Evolutionary conservation across 2,329 filamentous ascomycete genomes (phyloP).

Genomic region (Basipetospora chlamydospora): DNA sequence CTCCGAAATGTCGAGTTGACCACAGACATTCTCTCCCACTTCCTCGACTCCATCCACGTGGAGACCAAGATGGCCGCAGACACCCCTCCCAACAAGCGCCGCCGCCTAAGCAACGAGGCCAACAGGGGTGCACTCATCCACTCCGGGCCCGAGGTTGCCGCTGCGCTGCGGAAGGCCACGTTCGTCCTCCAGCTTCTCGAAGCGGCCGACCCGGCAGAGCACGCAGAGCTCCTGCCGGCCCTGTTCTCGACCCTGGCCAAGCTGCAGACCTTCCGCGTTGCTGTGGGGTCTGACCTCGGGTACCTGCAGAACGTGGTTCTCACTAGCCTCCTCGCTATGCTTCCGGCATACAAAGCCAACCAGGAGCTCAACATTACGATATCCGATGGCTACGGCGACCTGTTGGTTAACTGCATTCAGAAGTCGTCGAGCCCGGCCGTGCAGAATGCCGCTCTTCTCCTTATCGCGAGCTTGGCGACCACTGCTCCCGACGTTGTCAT

Average conservation of each 20-base stretch:
- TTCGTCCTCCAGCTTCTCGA: slow-evolving; percentile 84
- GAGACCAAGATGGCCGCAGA: slow-evolving; percentile 59
- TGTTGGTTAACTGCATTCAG: slow-evolving; percentile 88
- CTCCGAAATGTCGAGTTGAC: slow-evolving; percentile 61
- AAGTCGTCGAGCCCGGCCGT: slow-evolving; percentile 85
- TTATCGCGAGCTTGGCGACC: slow-evolving; percentile 75
- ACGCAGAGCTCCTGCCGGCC: slow-evolving; percentile 61
- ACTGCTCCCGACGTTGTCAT: slow-evolving; percentile 83
- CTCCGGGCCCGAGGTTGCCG: slow-evolving; percentile 49
- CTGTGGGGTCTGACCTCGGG: slow-evolving; percentile 73
- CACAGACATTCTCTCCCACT: slow-evolving; percentile 54
- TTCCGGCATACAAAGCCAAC: slow-evolving; percentile 57
- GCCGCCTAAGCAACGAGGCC: slow-evolving; percentile 60
- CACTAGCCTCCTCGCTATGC: slow-evolving; percentile 67
- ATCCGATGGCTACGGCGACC: slow-evolving; percentile 69
- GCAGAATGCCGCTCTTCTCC: slow-evolving; percentile 76
- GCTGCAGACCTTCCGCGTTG: slow-evolving; percentile 68
- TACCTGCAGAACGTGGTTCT: slow-evolving; percentile 82
- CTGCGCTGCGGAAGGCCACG: slow-evolving; percentile 61
- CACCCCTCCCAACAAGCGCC: slow-evolving; percentile 61
- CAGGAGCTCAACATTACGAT: slow-evolving; percentile 54
- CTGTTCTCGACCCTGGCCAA: slow-evolving; percentile 79
- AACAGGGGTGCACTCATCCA: slow-evolving; percentile 44
- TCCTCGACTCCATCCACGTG: slow-evolving; percentile 61
- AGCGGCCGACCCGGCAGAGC: slow-evolving; percentile 57